phyloP scores from a whole-genome alignment of 2,329 filamentous ascomycete genomes.

The Lasiodiplodia theobromae region DNA sequence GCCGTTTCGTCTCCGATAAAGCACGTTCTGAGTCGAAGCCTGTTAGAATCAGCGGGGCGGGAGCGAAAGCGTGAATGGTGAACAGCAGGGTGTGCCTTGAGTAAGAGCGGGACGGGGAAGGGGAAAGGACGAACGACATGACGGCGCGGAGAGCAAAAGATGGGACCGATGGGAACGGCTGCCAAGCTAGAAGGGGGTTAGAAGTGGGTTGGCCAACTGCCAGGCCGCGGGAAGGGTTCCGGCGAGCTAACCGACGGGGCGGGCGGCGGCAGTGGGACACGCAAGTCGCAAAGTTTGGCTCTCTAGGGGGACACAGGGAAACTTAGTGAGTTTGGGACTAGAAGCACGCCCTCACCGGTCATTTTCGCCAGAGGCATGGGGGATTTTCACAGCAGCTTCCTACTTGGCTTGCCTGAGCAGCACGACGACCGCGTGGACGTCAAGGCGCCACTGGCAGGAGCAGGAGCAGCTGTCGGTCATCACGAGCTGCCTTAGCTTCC shows the following conservation, averaged over 20 bases:
- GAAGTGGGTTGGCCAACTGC: background rate
- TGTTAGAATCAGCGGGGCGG: background rate
- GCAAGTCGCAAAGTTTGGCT: slow-evolving; percentile 6
- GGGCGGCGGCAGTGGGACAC: background rate
- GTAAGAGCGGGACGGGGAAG: slow-evolving; percentile 1
- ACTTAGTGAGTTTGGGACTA: slow-evolving; percentile 1
- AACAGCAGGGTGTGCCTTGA: background rate
- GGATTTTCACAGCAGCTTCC: background rate
- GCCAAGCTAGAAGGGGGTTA: background rate
- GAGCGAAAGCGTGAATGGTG: background rate
- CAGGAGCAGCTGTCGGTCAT: slow-evolving; percentile 1
- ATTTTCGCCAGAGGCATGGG: background rate
- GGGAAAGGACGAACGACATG: background rate
- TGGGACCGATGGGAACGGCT: slow-evolving; percentile 3
- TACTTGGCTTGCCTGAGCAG: background rate
- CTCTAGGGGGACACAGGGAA: background rate
- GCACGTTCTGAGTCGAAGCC: too few species aligned
- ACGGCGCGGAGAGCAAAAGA: background rate
- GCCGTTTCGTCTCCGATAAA: background rate
- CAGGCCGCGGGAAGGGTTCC: background rate
- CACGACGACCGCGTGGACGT: slow-evolving; percentile 9
- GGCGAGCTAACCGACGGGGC: background rate
- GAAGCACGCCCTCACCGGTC: background rate
- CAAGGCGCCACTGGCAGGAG: background rate
- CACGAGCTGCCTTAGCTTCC: slow-evolving; percentile 7